A percentile compares a stretch with the other conserved stretches of the same genome.
Evolutionary conservation across 192 early-diverging fungal species (phyloP).

Genomic region (Cladochytrium replicatum): DNA sequence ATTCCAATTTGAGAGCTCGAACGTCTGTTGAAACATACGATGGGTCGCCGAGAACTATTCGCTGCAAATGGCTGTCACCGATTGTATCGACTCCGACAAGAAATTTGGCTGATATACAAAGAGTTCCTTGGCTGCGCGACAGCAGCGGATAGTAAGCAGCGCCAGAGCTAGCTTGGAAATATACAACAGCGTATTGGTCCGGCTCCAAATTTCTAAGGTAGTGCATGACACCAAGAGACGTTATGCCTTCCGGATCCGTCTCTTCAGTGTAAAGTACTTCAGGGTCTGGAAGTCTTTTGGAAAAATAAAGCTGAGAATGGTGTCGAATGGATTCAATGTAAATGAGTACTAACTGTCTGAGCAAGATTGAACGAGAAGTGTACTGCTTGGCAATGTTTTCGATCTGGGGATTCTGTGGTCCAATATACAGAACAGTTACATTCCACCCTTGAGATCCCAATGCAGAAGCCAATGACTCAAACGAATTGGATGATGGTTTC

Average conservation of each 20-base stretch:
- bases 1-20: slow-evolving; percentile 17
- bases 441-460: slow-evolving; percentile 8
- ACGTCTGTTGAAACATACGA: slow-evolving; percentile 5
- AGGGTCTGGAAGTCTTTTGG: too few relatives aligned
- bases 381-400: too few relatives aligned
- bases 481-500: too few relatives aligned
- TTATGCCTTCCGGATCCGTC: too few relatives aligned
- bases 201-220: too few relatives aligned
- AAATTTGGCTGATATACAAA: slow-evolving; percentile 19
- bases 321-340: too few relatives aligned
- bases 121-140: slow-evolving; percentile 18
- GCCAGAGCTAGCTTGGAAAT: slow-evolving; percentile 16
- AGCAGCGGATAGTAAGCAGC: slow-evolving; percentile 21
- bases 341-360: too few relatives aligned
- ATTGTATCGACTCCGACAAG: slow-evolving; percentile 17
- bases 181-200: too few relatives aligned
- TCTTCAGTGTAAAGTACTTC: too few relatives aligned
- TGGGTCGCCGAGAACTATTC: slow-evolving; percentile 10
- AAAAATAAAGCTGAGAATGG: too few relatives aligned
- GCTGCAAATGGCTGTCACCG: slow-evolving; percentile 2
- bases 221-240: too few relatives aligned
- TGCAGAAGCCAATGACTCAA: slow-evolving; percentile 11
- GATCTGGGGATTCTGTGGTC: slow-evolving; percentile 15
- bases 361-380: too few relatives aligned
- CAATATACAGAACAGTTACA: slow-evolving; percentile 23